A percentile compares a stretch with the other conserved stretches of the same genome.
phyloP scores from a whole-genome alignment of 164 flowering plant genomes.

The Protea cynaroides region DNA sequence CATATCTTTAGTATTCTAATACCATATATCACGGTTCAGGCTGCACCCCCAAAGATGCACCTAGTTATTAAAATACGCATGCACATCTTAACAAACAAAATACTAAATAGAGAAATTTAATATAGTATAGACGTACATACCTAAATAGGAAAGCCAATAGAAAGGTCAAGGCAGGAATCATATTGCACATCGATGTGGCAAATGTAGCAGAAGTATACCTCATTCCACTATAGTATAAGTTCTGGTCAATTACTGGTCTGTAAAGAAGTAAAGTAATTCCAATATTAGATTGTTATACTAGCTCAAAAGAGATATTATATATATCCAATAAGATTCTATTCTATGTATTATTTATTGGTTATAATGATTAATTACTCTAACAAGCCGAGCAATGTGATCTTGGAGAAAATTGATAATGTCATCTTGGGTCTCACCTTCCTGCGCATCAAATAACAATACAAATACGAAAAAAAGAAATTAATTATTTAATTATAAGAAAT shows the following conservation, averaged over 20 bases:
- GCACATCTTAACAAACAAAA: too few relatives aligned
- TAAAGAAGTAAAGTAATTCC: background rate
- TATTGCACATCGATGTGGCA: conserved; percentile 59
- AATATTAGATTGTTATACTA: background rate
- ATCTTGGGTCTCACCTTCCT: conserved; percentile 61
- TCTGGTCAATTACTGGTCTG: conserved; percentile 82
- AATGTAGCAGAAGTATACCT: conserved; percentile 74
- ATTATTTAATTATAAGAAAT: too few relatives aligned
- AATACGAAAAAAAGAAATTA: background rate
- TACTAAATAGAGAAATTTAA: too few relatives aligned
- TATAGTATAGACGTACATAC: too few relatives aligned
- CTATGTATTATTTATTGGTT: background rate
- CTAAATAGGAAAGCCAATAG: conserved; percentile 52
- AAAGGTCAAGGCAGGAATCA: conserved; percentile 72
- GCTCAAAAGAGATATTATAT: background rate
- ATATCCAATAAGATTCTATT: background rate
- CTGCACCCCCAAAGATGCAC: too few relatives aligned
- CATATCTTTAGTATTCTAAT: too few relatives aligned
- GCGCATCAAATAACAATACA: conserved; percentile 11
- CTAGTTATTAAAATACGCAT: too few relatives aligned
- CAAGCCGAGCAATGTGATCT: conserved; percentile 42
- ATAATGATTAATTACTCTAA: conserved; percentile 48
- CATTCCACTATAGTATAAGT: conserved; percentile 62
- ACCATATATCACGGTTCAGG: too few relatives aligned
- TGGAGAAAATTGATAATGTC: conserved; percentile 46